Evolutionary conservation across 106 monocot genomes (phyloP).

Genomic region (Vanilla planifolia): DNA sequence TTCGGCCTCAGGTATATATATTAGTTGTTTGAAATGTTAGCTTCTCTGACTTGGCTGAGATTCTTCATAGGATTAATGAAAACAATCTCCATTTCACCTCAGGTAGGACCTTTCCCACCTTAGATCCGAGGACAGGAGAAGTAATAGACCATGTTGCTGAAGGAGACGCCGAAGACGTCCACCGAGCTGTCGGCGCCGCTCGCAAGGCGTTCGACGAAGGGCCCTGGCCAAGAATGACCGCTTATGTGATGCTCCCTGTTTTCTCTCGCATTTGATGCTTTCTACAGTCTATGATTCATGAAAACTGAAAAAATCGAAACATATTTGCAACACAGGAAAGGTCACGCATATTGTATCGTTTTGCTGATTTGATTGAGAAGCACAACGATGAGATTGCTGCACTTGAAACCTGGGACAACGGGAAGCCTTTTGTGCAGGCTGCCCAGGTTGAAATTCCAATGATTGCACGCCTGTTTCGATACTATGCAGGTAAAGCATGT

Average conservation of each 20-base stretch:
- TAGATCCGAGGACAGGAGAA: conserved; percentile 84
- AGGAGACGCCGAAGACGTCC: conserved; percentile 71
- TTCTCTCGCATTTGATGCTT: neutral
- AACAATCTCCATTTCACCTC: neutral
- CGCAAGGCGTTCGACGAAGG: conserved; percentile 96
- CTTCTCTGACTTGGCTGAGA: neutral
- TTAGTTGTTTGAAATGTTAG: neutral
- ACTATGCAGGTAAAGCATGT: conserved; percentile 62
- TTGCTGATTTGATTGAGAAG: conserved; percentile 79
- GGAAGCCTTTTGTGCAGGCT: conserved; percentile 76
- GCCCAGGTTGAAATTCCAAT: conserved; percentile 58
- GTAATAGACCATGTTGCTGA: conserved; percentile 89
- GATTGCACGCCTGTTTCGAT: conserved; percentile 64
- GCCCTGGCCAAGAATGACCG: conserved; percentile 88
- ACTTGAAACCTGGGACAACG: conserved; percentile 88
- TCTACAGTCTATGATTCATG: neutral
- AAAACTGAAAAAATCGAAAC: neutral
- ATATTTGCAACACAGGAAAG: conserved; percentile 47
- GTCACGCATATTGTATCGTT: conserved; percentile 44
- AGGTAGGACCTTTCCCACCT: conserved; percentile 89
- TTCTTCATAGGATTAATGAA: neutral
- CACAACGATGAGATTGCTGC: conserved; percentile 84
- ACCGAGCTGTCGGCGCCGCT: conserved; percentile 68
- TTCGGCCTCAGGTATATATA: conserved; percentile 57
- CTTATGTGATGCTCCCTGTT: conserved; percentile 45